Conservation (phyloP, 2,329 filamentous ascomycete genomes). For the Diaporthe sp. region DNA sequence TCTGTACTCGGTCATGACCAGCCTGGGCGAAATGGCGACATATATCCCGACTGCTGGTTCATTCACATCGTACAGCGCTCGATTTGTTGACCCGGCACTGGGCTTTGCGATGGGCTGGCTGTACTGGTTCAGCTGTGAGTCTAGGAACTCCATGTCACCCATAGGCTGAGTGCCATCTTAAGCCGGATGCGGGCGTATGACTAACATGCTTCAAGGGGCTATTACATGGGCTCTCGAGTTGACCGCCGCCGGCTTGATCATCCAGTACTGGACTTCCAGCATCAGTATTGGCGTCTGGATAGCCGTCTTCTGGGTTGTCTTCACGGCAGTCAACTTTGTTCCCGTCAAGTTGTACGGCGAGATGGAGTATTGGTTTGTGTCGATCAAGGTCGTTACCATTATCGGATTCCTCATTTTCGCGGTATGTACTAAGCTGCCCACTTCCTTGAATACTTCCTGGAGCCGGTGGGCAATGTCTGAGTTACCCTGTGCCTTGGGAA, state of each 20-base stretch:
- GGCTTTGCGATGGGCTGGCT: conserved; percentile 87
- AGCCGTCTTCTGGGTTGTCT: conserved; percentile 78
- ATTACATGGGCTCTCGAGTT: conserved; percentile 82
- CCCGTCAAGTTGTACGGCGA: conserved; percentile 82
- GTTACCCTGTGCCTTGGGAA: not conserved
- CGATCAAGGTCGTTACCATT: conserved; percentile 82
- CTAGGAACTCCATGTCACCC: not conserved
- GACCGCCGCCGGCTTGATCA: conserved; percentile 79
- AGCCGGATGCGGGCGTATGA: not conserved
- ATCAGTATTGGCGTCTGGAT: conserved; percentile 81
- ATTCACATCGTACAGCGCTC: conserved; percentile 82
- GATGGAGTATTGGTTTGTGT: conserved; percentile 83
- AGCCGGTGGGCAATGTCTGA: not conserved
- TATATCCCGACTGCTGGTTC: conserved; percentile 84
- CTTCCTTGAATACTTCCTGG: not conserved
- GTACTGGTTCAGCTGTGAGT: conserved; percentile 81
- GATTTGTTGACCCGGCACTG: conserved; percentile 80
- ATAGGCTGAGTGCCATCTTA: not conserved
- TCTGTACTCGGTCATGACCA: conserved; percentile 82
- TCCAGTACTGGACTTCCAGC: conserved; percentile 78
- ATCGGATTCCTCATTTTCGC: conserved; percentile 83
- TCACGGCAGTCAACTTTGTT: conserved; percentile 78
- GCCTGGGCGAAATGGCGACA: conserved; percentile 80
- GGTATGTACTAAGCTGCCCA: not conserved
- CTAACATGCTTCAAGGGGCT: conserved; percentile 56